phyloP scores from a whole-genome alignment of 148 eudicot genomes.

The Spergularia bocconei region DNA sequence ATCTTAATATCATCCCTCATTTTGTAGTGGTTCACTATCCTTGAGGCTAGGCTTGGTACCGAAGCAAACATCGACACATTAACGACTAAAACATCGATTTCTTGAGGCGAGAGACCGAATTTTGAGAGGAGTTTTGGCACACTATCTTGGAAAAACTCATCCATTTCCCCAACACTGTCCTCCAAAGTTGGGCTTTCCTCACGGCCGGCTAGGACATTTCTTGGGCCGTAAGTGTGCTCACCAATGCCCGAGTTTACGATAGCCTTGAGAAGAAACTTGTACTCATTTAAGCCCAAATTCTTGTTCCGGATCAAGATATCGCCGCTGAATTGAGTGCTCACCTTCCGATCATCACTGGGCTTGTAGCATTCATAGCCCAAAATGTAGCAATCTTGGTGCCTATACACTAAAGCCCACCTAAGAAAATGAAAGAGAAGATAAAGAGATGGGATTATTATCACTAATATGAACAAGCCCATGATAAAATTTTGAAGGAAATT shows the following conservation, averaged over 20 bases:
- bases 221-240: constrained; percentile 75
- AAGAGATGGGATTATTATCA: constrained; percentile 28
- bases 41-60: constrained; percentile 52
- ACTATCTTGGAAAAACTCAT: constrained; percentile 58
- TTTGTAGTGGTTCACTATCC: constrained; percentile 60
- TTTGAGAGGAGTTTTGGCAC: constrained; percentile 43
- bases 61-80: constrained; percentile 69
- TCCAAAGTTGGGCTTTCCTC: constrained; percentile 42
- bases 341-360: constrained; percentile 50
- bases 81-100: constrained; percentile 71
- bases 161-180: constrained; percentile 58
- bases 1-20: constrained; percentile 67
- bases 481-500: neutral
- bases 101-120: constrained; percentile 38
- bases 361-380: constrained; percentile 63
- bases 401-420: constrained; percentile 20
- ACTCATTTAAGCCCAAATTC: constrained; percentile 60
- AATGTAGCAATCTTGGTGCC: constrained; percentile 58
- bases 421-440: constrained; percentile 34
- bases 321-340: constrained; percentile 53
- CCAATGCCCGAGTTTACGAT: constrained; percentile 73
- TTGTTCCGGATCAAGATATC: constrained; percentile 55
- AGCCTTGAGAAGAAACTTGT: constrained; percentile 68
- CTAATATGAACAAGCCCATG: constrained; percentile 36
- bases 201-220: constrained; percentile 50